Conservation (phyloP, 805 yeast species). For the Zygoascus biomembranicola region DNA sequence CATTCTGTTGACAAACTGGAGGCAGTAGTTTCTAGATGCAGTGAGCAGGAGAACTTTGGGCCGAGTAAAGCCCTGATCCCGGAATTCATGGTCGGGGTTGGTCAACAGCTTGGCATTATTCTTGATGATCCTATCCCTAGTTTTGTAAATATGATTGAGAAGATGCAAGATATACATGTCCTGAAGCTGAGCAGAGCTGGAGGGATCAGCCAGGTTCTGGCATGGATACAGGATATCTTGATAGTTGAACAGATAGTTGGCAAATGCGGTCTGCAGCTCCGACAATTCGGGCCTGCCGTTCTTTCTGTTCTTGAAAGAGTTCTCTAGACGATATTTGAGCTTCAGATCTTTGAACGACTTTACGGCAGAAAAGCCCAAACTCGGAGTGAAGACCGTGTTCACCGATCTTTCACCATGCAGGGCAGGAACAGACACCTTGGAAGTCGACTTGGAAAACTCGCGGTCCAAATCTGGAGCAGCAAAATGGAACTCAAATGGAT, state of each 20-base stretch:
- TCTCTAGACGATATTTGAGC: conserved; percentile 15
- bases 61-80: conserved; percentile 94
- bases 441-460: neutral
- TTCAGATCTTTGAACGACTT: conserved; percentile 8
- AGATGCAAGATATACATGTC: conserved; percentile 62
- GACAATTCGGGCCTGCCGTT: conserved; percentile 26
- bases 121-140: conserved; percentile 76
- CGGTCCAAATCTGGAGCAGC: conserved; percentile 28
- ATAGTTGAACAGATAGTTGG: conserved; percentile 64
- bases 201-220: conserved; percentile 29
- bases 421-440: conserved; percentile 16
- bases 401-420: conserved; percentile 3
- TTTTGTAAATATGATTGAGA: conserved; percentile 75
- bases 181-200: conserved; percentile 47
- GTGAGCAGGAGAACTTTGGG: conserved; percentile 77
- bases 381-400: neutral
- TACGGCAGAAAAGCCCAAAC: neutral
- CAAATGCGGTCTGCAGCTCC: conserved; percentile 41
- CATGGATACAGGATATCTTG: conserved; percentile 61
- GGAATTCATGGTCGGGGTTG: conserved; percentile 49
- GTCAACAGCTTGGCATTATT: conserved; percentile 53
- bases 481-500: conserved; percentile 76
- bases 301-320: conserved; percentile 13
- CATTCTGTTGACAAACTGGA: conserved; percentile 54
- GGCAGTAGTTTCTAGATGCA: conserved; percentile 78